A percentile compares a stretch with the other conserved stretches of the same genome.
Evolutionary conservation across 192 early-diverging fungal species (phyloP).

Genomic region (Coemansia erecta): DNA sequence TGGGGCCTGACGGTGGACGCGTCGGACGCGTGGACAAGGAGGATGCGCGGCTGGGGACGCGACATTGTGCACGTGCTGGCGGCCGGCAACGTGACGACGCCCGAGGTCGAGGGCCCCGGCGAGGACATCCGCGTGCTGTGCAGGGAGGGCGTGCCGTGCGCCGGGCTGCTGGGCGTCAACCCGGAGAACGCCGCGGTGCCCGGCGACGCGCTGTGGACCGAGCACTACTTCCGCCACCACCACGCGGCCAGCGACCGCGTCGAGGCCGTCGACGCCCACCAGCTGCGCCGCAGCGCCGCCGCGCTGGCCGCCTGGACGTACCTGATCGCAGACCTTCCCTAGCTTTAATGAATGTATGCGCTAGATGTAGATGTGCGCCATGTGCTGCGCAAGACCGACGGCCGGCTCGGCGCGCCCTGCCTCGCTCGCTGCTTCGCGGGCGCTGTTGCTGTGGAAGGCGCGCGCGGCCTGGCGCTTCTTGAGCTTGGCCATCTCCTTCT

Average conservation of each 20-base stretch:
- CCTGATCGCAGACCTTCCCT: slow-evolving; percentile 52
- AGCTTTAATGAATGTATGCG: neutral
- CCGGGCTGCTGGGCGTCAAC: slow-evolving; percentile 48
- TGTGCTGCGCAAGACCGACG: neutral
- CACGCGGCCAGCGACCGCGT: slow-evolving; percentile 57
- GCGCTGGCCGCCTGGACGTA: slow-evolving; percentile 62
- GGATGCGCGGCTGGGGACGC: slow-evolving; percentile 33
- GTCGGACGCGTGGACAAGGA: slow-evolving; percentile 20
- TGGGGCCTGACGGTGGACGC: slow-evolving; percentile 56
- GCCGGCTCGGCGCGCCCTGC: no score
- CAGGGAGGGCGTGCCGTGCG: slow-evolving; percentile 57
- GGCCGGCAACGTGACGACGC: slow-evolving; percentile 42
- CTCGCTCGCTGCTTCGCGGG: no score
- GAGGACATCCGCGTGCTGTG: slow-evolving; percentile 58
- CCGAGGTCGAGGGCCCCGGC: slow-evolving; percentile 35
- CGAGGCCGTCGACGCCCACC: slow-evolving; percentile 54
- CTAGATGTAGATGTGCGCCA: slow-evolving; percentile 12
- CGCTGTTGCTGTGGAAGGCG: neutral
- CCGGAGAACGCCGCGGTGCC: slow-evolving; percentile 44
- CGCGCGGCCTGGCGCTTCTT: slow-evolving; percentile 13
- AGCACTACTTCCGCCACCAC: slow-evolving; percentile 62
- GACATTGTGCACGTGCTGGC: slow-evolving; percentile 37
- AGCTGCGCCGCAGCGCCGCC: slow-evolving; percentile 58
- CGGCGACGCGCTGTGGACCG: slow-evolving; percentile 36
- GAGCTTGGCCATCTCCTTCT: slow-evolving; percentile 21